A percentile compares a stretch with the other conserved stretches of the same genome.
Evolutionary conservation across 345 rosid species (phyloP).

Genomic region (Linum tenue): DNA sequence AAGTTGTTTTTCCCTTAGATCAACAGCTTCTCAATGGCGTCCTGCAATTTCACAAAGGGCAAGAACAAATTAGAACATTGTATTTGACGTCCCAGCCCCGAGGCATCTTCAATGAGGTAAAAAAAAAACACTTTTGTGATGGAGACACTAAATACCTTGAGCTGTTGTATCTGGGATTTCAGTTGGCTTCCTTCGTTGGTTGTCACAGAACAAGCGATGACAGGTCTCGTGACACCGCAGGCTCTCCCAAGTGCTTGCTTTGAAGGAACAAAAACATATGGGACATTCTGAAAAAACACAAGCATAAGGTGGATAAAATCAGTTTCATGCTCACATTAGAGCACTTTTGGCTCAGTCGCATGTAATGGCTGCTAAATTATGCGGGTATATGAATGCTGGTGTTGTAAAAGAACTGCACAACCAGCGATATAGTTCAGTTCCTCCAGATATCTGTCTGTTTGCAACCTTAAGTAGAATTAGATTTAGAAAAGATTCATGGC

Average conservation of each 20-base stretch:
- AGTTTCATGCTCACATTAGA: neutral
- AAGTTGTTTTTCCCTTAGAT: conserved; percentile 27
- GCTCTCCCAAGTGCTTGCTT: conserved; percentile 97
- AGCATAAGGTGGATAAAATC: neutral
- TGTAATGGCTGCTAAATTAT: neutral
- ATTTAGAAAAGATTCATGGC: neutral
- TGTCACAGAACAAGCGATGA: conserved; percentile 81
- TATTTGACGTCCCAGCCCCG: neutral
- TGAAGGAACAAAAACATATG: conserved; percentile 94
- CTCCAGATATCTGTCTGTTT: neutral
- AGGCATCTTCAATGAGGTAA: no score
- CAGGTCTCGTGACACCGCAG: conserved; percentile 96
- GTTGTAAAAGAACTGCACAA: neutral
- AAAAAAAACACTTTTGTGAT: neutral
- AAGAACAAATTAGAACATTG: neutral
- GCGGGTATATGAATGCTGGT: neutral
- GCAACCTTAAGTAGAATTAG: neutral
- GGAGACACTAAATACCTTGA: conserved; percentile 43
- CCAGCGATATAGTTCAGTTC: neutral
- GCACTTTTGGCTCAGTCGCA: conserved; percentile 13
- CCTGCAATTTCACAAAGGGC: conserved; percentile 36
- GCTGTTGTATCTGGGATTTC: conserved; percentile 76
- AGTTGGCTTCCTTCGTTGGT: conserved; percentile 79
- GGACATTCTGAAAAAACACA: conserved; percentile 54
- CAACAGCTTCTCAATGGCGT: conserved; percentile 91